Evolutionary conservation across 1,139 yeast species (phyloP).

Genomic region (Candida tetrigidarum): DNA sequence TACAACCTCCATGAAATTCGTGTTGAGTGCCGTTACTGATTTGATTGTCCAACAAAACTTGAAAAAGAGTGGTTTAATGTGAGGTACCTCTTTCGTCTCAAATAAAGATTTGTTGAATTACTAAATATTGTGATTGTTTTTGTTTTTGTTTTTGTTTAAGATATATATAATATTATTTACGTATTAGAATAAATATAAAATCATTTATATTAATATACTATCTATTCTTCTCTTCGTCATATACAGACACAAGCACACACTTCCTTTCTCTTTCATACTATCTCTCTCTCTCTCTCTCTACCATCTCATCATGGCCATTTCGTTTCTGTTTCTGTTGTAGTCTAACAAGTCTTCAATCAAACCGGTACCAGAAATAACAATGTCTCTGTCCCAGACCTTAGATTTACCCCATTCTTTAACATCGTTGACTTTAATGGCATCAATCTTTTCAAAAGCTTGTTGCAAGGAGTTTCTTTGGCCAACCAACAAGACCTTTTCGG

Average conservation of each 20-base stretch:
- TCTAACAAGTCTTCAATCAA: conserved; percentile 83
- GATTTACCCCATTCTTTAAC: conserved; percentile 75
- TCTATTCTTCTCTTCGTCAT: background rate
- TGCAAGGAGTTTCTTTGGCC: conserved; percentile 65
- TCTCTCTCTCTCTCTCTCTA: conserved; percentile 22
- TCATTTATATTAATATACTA: conserved; percentile 6
- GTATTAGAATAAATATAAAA: background rate
- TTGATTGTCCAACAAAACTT: conserved; percentile 83
- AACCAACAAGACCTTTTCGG: conserved; percentile 58
- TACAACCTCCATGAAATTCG: conserved; percentile 83
- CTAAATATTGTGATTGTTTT: background rate
- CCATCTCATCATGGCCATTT: conserved; percentile 86
- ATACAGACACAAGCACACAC: too few relatives aligned
- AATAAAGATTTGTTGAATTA: background rate
- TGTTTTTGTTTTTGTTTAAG: background rate
- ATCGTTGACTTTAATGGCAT: conserved; percentile 61
- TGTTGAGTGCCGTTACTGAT: conserved; percentile 91
- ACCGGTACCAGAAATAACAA: conserved; percentile 82
- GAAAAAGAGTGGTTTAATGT: conserved; percentile 81
- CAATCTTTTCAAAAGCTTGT: conserved; percentile 66
- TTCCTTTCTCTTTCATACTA: too few relatives aligned
- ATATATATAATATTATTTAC: background rate
- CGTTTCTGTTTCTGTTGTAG: conserved; percentile 84
- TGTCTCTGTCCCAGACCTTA: conserved; percentile 82
- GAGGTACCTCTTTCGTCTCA: background rate